phyloP scores from a whole-genome alignment of 345 rosid species.

The Erodium maritimum region DNA sequence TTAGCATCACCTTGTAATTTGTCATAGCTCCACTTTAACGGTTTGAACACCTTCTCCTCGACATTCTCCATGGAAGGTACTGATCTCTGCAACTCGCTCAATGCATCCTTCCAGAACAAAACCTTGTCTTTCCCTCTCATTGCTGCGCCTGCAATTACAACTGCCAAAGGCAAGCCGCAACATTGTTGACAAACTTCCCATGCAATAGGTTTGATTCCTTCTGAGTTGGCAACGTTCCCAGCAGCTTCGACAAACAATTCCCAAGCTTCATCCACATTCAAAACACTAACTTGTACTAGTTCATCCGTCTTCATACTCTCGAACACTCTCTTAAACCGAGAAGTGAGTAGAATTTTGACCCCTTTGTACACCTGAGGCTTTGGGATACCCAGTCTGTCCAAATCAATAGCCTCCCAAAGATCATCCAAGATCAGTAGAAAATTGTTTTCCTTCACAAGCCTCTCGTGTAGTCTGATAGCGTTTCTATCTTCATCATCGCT shows the following conservation, averaged over 20 bases:
- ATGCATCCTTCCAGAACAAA: conserved; percentile 29
- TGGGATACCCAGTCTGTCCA: conserved; percentile 19
- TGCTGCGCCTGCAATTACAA: conserved; percentile 26
- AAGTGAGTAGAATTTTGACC: conserved; percentile 16
- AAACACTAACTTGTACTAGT: conserved; percentile 10
- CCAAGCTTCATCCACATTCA: conserved; percentile 19
- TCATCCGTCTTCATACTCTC: conserved; percentile 14
- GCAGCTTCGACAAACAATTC: conserved; percentile 12
- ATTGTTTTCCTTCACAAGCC: conserved; percentile 7
- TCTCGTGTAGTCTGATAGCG: conserved; percentile 8
- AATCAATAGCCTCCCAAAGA: conserved; percentile 17
- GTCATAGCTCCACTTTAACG: conserved; percentile 32
- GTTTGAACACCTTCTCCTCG: conserved; percentile 25
- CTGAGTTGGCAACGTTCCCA: conserved; percentile 9
- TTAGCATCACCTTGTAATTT: conserved; percentile 10
- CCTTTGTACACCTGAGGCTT: conserved; percentile 1
- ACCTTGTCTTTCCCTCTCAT: conserved; percentile 20
- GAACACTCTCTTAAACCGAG: conserved; percentile 14
- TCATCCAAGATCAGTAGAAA: conserved; percentile 27
- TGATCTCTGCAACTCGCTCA: conserved; percentile 21
- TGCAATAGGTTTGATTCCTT: conserved; percentile 18
- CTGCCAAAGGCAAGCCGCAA: conserved; percentile 38
- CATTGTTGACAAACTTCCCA: conserved; percentile 21
- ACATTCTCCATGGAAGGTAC: conserved; percentile 15
- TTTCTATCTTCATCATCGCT: conserved; percentile 5